Evolutionary conservation across 345 rosid species (phyloP).

Genomic region (Abelmoschus esculentus): DNA sequence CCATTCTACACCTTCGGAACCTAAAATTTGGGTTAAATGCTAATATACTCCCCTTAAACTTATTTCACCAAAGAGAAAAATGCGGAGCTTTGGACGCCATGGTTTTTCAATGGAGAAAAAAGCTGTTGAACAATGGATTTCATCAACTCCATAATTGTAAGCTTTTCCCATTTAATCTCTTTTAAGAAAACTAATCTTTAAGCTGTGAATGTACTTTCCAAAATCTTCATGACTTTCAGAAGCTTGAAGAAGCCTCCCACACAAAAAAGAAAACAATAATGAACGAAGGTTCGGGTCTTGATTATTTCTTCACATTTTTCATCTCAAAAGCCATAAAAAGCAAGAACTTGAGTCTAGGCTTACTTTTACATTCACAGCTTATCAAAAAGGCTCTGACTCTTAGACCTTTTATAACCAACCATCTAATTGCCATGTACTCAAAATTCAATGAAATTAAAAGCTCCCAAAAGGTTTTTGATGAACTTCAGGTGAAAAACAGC

Average conservation of each 20-base stretch:
- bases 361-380: constrained; percentile 30
- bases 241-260: background rate
- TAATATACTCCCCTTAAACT: too few relatives aligned
- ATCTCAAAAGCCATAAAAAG: constrained; percentile 23
- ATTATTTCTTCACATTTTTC: constrained; percentile 17
- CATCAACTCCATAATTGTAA: constrained; percentile 27
- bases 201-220: background rate
- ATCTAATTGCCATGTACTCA: constrained; percentile 29
- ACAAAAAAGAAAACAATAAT: background rate
- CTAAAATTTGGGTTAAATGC: too few relatives aligned
- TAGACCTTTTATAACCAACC: constrained; percentile 27
- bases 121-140: constrained; percentile 14
- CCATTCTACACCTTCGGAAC: too few relatives aligned
- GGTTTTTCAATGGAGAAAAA: constrained; percentile 13
- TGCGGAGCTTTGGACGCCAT: too few relatives aligned
- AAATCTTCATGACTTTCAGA: background rate
- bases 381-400: constrained; percentile 29
- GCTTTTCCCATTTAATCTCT: constrained; percentile 11
- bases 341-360: constrained; percentile 26
- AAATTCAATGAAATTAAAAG: constrained; percentile 24
- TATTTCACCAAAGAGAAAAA: too few relatives aligned
- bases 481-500: constrained; percentile 21
- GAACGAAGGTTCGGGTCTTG: constrained; percentile 4
- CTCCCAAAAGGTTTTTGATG: constrained; percentile 30
- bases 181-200: background rate